These are phyloP conservation scores for Forsythia suspensa DNA, from an alignment of 257 asterid genomes.

Conservation along the genomic window DNA sequence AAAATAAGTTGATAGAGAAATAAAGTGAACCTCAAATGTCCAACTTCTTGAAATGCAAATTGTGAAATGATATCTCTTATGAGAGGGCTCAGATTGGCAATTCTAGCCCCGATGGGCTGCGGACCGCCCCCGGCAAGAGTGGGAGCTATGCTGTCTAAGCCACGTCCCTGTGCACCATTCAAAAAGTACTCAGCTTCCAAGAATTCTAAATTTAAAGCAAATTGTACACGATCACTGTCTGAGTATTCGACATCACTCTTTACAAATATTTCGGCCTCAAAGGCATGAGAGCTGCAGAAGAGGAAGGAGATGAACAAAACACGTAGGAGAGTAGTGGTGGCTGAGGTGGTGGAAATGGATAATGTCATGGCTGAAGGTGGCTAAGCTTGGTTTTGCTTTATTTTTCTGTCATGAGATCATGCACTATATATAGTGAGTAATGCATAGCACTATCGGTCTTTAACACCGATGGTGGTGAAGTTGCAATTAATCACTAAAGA, in stretches of 20 bases:
- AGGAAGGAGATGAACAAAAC: neutral
- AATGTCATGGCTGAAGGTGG: slow-evolving; percentile 23
- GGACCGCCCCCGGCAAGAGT: slow-evolving; percentile 46
- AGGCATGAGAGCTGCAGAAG: neutral
- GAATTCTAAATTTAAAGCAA: slow-evolving; percentile 50
- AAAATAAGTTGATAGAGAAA: neutral
- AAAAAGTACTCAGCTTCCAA: slow-evolving; percentile 61
- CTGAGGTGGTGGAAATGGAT: slow-evolving; percentile 27
- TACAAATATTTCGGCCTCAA: too few relatives aligned
- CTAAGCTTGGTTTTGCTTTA: neutral
- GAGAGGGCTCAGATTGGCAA: slow-evolving; percentile 30
- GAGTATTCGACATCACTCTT: neutral
- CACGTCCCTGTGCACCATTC: slow-evolving; percentile 41
- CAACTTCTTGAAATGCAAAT: slow-evolving; percentile 60
- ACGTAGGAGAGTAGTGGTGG: neutral
- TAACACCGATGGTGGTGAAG: too few relatives aligned
- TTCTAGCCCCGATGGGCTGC: slow-evolving; percentile 26
- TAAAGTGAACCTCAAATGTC: slow-evolving; percentile 48
- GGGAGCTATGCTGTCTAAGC: slow-evolving; percentile 39
- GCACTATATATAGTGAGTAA: too few relatives aligned
- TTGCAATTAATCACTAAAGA: too few relatives aligned
- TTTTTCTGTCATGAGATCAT: too few relatives aligned
- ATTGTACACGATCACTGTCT: slow-evolving; percentile 34
- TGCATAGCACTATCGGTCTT: too few relatives aligned
- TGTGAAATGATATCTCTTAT: slow-evolving; percentile 35